phyloP scores from a whole-genome alignment of 164 flowering plant species.

The Platanus orientalis region DNA sequence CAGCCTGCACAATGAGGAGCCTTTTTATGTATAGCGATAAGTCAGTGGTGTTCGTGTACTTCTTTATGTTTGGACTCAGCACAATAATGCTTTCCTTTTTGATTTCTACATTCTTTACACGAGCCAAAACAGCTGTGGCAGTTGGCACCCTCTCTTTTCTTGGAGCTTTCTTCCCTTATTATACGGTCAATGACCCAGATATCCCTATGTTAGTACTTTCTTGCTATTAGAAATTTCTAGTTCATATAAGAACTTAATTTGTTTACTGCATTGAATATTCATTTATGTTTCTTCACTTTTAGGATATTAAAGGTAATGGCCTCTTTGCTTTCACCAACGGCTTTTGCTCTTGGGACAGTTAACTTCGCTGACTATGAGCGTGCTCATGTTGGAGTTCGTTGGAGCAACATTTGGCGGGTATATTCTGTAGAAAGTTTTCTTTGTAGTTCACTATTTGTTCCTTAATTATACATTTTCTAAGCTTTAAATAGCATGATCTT shows the following conservation, averaged over 20 bases:
- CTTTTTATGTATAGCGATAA: constrained; percentile 90
- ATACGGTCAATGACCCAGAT: constrained; percentile 77
- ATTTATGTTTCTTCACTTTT: constrained; percentile 10
- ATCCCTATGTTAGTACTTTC: constrained; percentile 65
- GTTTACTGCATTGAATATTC: constrained; percentile 2
- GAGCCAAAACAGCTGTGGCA: constrained; percentile 98
- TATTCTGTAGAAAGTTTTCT: constrained; percentile 7
- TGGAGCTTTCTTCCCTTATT: constrained; percentile 94
- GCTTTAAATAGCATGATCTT: neutral
- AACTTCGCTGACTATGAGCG: constrained; percentile 99
- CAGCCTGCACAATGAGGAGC: constrained; percentile 79
- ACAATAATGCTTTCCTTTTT: constrained; percentile 87
- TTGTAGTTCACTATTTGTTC: neutral
- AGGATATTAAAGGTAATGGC: constrained; percentile 78
- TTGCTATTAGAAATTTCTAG: neutral
- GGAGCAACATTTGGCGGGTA: constrained; percentile 99
- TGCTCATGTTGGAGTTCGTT: constrained; percentile 97
- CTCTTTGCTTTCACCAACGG: constrained; percentile 95
- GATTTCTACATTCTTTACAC: constrained; percentile 85
- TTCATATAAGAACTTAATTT: neutral
- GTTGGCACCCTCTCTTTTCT: constrained; percentile 97
- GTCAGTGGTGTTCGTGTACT: constrained; percentile 83
- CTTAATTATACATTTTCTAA: constrained; percentile 7
- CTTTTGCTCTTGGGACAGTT: constrained; percentile 91
- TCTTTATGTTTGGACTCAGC: constrained; percentile 88